Base-by-base conservation (phyloP, 2,329 filamentous ascomycete species). In the Clonostachys rhizophaga region DNA sequence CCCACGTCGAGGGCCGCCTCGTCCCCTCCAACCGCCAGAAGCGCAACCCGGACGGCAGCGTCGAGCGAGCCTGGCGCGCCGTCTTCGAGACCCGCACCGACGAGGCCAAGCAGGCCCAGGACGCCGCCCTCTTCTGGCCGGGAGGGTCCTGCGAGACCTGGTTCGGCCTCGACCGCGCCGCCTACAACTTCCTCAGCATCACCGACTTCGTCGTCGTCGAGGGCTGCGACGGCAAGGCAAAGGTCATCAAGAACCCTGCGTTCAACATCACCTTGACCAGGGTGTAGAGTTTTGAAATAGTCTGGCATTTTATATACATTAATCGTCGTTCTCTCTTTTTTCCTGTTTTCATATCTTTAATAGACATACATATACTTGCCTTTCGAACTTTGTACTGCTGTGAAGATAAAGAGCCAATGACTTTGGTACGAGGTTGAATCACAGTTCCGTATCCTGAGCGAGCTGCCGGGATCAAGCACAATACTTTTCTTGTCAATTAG, bases 11-110 rank as follows among this genome's bases (percentile, higher is more conserved):
- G 18, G 61, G 55, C 2, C 55, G 63, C 12, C 42, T 65, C 2
- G 65, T 64, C 51, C 60, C 64, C 6, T 56, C 61, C 5, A 57
- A 59, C 34, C 51, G 58, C 2, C 35, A 42, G 14, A 49, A 52
- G 11, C 49, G 52, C n/a, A 49, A 41, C 20, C 7, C 18, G 12
- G n/a, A 47, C 39, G 37, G 16, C 37, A 42, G 37, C 12, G 36
- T 49, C 12, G 43, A 57, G 40, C 52, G 50, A 6, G 58, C 62
- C 2, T 69, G 67, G 66, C 54, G 65, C 14, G 62, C 61, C 0
- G 52, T 66, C 0, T 58, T 65, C 30, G 57, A 66, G 44, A 48
- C 42, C 14, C 50, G 16, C 0, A 53, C 56, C 4, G 47, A 52
- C 0, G 50, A 56, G 10, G 14, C 47, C 4, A 47, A 55, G 3